phyloP scores from a whole-genome alignment of 768 basidiomycete genomes.

The Rhizopogon vesiculosus region DNA sequence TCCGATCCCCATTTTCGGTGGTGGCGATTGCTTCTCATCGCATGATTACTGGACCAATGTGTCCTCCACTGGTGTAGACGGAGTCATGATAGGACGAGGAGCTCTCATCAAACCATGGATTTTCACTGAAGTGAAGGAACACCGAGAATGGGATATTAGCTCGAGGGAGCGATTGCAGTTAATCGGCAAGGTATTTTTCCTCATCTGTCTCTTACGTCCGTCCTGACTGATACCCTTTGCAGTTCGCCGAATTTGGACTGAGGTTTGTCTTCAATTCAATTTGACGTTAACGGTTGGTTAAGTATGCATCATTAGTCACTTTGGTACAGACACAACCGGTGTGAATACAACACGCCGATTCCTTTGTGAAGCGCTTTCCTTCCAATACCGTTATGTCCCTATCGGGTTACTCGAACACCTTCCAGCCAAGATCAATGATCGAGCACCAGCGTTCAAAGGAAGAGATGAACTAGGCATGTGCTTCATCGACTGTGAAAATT shows the following conservation, averaged over 20 bases:
- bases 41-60: constrained; percentile 76
- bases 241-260: constrained; percentile 88
- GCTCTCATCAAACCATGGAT: constrained; percentile 96
- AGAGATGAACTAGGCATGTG: constrained; percentile 80
- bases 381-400: constrained; percentile 94
- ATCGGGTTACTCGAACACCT: constrained; percentile 85
- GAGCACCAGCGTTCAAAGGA: constrained; percentile 83
- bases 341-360: constrained; percentile 90
- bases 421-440: constrained; percentile 83
- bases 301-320: constrained; percentile 46
- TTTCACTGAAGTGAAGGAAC: constrained; percentile 93
- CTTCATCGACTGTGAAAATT: not conserved
- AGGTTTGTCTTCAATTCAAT: constrained; percentile 33
- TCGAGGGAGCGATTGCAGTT: constrained; percentile 78
- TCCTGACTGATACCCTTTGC: constrained; percentile 3
- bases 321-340: constrained; percentile 84
- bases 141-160: constrained; percentile 90
- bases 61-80: constrained; percentile 82
- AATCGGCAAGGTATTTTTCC: constrained; percentile 57
- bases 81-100: constrained; percentile 92
- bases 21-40: constrained; percentile 92
- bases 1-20: constrained; percentile 92
- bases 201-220: not conserved
- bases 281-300: not conserved
- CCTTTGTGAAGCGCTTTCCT: constrained; percentile 92